Base-by-base conservation (phyloP, 495 filamentous ascomycete genomes). In the Penicillium crystallinum region DNA sequence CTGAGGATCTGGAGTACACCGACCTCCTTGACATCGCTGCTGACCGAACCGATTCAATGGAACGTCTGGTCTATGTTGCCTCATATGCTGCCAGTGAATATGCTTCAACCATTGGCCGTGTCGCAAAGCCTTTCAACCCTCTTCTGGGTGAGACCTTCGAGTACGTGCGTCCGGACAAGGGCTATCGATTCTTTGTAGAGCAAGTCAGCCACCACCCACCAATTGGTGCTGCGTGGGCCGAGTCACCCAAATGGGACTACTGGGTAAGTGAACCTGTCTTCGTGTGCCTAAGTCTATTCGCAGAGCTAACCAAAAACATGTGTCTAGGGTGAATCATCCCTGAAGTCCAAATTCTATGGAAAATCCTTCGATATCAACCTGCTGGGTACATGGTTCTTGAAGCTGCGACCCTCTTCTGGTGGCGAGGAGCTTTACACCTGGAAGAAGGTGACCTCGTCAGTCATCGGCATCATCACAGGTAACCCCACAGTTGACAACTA, bases 381-480 rank as follows among this genome's bases (percentile, higher is more conserved):
- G 14, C 79, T 98, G 6, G 93, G 93, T 23, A 98, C 93, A 6
- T 98, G 93, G 93, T 98, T 98, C 71, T 75, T 97, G 53, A 87
- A 81, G 59, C 76, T 98, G 29, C 87, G 92, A 1, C 89, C 91
- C 6, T 77, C 80, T 5, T 79, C 83, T 14, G 90, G 89, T 3
- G 84, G 82, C 5, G 89, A 95, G 61, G 93, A 98, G 57, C 75
- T 97, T 5, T 97, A 95, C 70, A 97, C 91, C 2, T 98, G 93
- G 93, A 97, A 97, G 74, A 98, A 98, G 68, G 91, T 96, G 35
- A 97, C 90, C 4, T 95, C 91, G 12, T 93, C 90, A n/a, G 93
- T 98, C 2, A 83, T 97, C 25, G 93, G 93, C 51, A 98, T 98
- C 66, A 97, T 98, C 59, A 97, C 91, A 0, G 95, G 95, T 21